Evolutionary conservation across 345 rosid genomes (phyloP).

Genomic region (Boechera stricta): DNA sequence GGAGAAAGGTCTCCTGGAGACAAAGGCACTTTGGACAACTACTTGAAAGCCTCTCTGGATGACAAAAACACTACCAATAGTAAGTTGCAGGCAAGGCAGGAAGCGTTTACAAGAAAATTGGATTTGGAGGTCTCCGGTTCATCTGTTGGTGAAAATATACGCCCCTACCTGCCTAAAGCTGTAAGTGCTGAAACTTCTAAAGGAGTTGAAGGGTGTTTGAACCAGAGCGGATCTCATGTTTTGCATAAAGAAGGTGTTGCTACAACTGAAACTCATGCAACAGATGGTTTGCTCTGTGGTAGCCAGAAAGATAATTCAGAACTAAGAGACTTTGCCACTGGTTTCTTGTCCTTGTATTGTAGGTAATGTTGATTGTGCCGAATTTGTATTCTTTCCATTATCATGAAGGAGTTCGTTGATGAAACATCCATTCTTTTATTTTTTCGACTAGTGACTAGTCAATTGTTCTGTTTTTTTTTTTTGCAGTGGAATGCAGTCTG

Average conservation of each 20-base stretch:
- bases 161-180: constrained; percentile 35
- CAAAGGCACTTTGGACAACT: constrained; percentile 71
- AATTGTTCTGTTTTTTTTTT: constrained; percentile 18
- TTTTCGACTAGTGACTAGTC: background rate
- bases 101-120: constrained; percentile 56
- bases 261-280: constrained; percentile 41
- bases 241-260: constrained; percentile 48
- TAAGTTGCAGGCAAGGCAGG: constrained; percentile 47
- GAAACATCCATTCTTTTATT: constrained; percentile 15
- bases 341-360: constrained; percentile 89
- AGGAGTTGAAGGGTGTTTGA: constrained; percentile 41
- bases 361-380: constrained; percentile 53
- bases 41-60: constrained; percentile 60
- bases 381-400: constrained; percentile 11
- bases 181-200: constrained; percentile 37
- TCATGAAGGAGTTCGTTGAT: constrained; percentile 18
- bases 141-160: constrained; percentile 44
- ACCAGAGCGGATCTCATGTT: constrained; percentile 45
- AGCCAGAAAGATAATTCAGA: constrained; percentile 53
- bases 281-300: constrained; percentile 41
- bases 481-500: constrained; percentile 70
- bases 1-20: constrained; percentile 69
- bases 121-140: constrained; percentile 48
- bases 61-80: constrained; percentile 36
- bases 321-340: constrained; percentile 71